Base-by-base conservation (phyloP, 1,284 basidiomycete genomes). In the Cutaneotrichosporon cyanovorans region DNA sequence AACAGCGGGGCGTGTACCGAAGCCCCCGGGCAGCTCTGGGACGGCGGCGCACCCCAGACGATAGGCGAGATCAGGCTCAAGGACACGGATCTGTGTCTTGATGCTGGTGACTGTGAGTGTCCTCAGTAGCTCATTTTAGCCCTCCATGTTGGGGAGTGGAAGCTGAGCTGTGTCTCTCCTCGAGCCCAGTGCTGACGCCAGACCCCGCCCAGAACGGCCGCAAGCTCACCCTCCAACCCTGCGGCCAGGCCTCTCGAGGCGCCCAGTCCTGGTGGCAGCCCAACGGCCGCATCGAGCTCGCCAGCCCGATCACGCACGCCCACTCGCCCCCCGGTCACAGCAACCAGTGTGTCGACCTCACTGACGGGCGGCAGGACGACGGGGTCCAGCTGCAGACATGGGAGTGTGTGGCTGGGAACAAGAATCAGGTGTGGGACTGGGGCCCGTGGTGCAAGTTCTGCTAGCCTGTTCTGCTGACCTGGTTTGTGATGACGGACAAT, bases 261-360 rank as follows among this genome's bases (percentile, higher is more conserved):
- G 47, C 42, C 9, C 47, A 49, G 42, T 16, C 19, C 18, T 49
- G 47, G 47, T 49, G 47, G 47, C 40, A 39, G 32, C 37, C 44
- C n/a, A 23, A 31, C 18, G 10, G 23, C 31, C 40, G 46, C 36
- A 40, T 49, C 38, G 47, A 49, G 38, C 42, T 49, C 21, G 47
- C 42, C 16, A 42, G 47, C 22, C 42, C 37, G 20, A 28, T 31
- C 38, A 19, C 31, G 12, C 42, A 34, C 40, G 42, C 47, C 2
- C 45, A 46, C 35, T 20, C 25, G 20, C n/a, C 21, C 28, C 43
- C 43, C 5, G 28, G 36, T 6, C 36, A 21, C 28, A 33, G 25
- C 10, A 36, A 40, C 38, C 22, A 36, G 16, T 59, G 57, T 40
- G 40, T 59, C 43, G 59, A 59, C 36, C 47, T 61, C 16, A 52